Evolutionary conservation across 2,329 filamentous ascomycete genomes (phyloP).

Genomic region (Herpotrichia juniperi): DNA sequence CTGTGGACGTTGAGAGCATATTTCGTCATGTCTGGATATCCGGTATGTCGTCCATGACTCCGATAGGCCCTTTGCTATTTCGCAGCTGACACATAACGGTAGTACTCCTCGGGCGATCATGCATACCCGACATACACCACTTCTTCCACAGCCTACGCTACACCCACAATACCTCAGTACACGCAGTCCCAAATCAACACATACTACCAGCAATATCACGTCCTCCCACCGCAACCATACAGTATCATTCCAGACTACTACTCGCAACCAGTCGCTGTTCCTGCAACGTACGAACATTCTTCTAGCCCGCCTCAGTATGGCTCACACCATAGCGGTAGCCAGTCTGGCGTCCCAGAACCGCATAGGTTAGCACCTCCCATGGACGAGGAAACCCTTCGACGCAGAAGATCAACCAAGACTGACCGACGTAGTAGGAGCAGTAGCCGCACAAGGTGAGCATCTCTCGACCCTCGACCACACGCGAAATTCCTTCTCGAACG

Average conservation of each 20-base stretch:
- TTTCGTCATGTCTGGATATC: constrained; percentile 8
- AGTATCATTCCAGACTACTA: constrained; percentile 32
- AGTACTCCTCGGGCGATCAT: constrained; percentile 30
- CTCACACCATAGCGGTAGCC: constrained; percentile 1
- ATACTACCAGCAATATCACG: constrained; percentile 37
- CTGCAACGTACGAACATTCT: constrained; percentile 15
- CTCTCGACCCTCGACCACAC: neutral
- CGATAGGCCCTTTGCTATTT: neutral
- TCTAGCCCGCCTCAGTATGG: constrained; percentile 16
- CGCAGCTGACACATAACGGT: constrained; percentile 3
- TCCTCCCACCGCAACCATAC: constrained; percentile 36
- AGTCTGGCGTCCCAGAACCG: neutral
- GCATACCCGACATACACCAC: constrained; percentile 20
- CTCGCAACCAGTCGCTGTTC: constrained; percentile 17
- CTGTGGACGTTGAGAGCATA: neutral
- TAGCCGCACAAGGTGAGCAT: constrained; percentile 23
- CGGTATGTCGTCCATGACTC: neutral
- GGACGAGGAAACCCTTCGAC: constrained; percentile 10
- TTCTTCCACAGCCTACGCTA: constrained; percentile 15
- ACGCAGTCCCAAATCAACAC: constrained; percentile 37
- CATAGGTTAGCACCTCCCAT: constrained; percentile 10
- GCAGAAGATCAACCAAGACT: constrained; percentile 9
- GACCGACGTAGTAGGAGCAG: constrained; percentile 16
- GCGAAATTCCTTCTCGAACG: neutral
- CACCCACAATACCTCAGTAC: constrained; percentile 30